Percentiles rank a stretch among this genome's conserved stretches.
Conservation (phyloP, 306 rosid genomes). For the Pterocarpus santalinus region DNA sequence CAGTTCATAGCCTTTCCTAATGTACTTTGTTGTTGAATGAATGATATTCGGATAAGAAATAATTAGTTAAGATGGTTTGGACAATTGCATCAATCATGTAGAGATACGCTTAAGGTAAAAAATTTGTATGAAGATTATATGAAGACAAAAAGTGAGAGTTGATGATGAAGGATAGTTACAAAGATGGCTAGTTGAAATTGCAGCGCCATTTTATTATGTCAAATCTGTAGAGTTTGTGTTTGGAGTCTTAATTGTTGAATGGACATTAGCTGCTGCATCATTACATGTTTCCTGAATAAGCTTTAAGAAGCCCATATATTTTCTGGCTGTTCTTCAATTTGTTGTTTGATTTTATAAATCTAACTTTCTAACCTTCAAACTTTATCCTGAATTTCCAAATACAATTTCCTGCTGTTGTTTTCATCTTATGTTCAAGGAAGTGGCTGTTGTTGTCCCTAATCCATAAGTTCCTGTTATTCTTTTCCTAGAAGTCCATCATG, state of each 20-base stretch:
- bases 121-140: conserved; percentile 30
- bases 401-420: conserved; percentile 28
- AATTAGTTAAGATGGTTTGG: conserved; percentile 38
- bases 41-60: conserved; percentile 25
- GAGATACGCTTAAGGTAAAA: conserved; percentile 2
- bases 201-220: not conserved
- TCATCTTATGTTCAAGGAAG: conserved; percentile 7
- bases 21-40: conserved; percentile 21
- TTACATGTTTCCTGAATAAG: conserved; percentile 12
- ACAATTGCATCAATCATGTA: conserved; percentile 21
- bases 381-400: conserved; percentile 30
- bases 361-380: not conserved
- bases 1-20: conserved; percentile 23
- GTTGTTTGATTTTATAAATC: conserved; percentile 11
- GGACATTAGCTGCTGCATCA: conserved; percentile 15
- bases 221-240: not conserved
- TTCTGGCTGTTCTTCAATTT: conserved; percentile 16
- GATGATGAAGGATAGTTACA: conserved; percentile 25
- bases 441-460: not conserved
- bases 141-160: conserved; percentile 23
- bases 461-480: not conserved
- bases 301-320: not conserved
- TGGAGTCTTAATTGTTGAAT: conserved; percentile 9
- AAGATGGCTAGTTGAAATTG: conserved; percentile 36
- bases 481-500: not conserved